phyloP scores from a whole-genome alignment of 2,329 filamentous ascomycete species.

The Aurifilum marmelostoma region DNA sequence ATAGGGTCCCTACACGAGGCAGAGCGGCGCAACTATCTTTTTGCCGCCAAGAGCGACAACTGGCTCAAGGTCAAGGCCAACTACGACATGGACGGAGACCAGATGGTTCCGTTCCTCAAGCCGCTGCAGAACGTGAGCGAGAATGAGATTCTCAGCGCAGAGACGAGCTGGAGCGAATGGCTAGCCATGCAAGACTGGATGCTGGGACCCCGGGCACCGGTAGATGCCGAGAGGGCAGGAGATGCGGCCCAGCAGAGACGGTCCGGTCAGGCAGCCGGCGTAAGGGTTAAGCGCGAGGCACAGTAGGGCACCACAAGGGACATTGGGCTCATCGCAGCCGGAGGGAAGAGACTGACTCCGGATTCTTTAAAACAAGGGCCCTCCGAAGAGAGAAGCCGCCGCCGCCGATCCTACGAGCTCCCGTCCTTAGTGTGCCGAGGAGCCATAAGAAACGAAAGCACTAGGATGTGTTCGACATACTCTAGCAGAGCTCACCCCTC shows the following conservation, averaged over 20 bases:
- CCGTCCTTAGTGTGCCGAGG: not conserved
- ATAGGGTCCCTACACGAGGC: conserved; percentile 83
- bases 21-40: conserved; percentile 92
- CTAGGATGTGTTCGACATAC: not conserved
- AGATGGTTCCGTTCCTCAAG: conserved; percentile 84
- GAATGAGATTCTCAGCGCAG: conserved; percentile 80
- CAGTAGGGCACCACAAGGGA: conserved; percentile 1
- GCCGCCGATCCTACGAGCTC: not conserved
- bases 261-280: conserved; percentile 1
- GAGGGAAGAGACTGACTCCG: conserved; percentile 15
- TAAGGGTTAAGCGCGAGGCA: conserved; percentile 19
- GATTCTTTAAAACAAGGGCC: not conserved
- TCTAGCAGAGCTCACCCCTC: not conserved
- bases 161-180: conserved; percentile 91
- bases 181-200: conserved; percentile 98
- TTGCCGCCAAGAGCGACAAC: conserved; percentile 88
- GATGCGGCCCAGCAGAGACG: conserved; percentile 1
- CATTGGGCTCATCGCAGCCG: not conserved
- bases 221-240: conserved; percentile 34
- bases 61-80: conserved; percentile 89
- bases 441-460: not conserved
- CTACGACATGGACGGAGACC: conserved; percentile 84
- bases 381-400: not conserved
- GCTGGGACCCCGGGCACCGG: conserved; percentile 79
- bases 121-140: conserved; percentile 78